These are phyloP conservation scores for Zymoseptoria pseudotritici DNA, from an alignment of 2,329 filamentous ascomycete genomes.

Conservation along the genomic window DNA sequence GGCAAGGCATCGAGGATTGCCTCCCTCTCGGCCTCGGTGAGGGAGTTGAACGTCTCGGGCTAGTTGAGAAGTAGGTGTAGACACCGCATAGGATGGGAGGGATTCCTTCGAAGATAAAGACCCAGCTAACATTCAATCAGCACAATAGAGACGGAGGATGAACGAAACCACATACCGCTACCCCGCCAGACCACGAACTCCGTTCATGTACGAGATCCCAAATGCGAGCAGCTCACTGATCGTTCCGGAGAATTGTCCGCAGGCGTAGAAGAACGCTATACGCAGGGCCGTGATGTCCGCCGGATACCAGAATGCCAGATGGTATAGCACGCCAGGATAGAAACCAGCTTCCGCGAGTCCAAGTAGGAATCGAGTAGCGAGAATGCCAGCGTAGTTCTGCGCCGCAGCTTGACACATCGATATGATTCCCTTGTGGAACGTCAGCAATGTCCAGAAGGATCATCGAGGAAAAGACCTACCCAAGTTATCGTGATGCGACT, in stretches of 20 bases:
- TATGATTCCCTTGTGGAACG: conserved; percentile 9
- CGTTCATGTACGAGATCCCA: conserved; percentile 37
- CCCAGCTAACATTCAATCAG: conserved; percentile 7
- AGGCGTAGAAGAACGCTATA: conserved; percentile 31
- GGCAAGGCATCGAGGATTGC: conserved; percentile 14
- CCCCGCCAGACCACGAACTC: conserved; percentile 23
- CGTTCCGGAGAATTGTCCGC: conserved; percentile 29
- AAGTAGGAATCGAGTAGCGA: conserved; percentile 19
- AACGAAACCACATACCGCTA: conserved; percentile 16
- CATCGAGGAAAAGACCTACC: neutral
- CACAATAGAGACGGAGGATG: neutral
- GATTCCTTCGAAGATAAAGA: conserved; percentile 19
- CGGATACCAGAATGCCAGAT: conserved; percentile 28
- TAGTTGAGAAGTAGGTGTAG: conserved; percentile 33
- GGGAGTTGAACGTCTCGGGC: conserved; percentile 49
- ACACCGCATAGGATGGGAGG: conserved; percentile 36
- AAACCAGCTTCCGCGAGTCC: conserved; percentile 24
- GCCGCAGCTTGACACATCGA: conserved; percentile 22
- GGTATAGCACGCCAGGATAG: conserved; percentile 24
- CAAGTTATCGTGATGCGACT: conserved; percentile 22
- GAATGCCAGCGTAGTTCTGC: conserved; percentile 17
- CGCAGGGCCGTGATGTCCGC: conserved; percentile 27
- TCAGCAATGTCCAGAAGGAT: neutral
- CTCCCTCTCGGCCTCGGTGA: conserved; percentile 36
- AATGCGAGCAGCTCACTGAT: conserved; percentile 42